These are phyloP conservation scores for Prosopis cineraria DNA, from an alignment of 306 rosid genomes.

Conservation along the genomic window DNA sequence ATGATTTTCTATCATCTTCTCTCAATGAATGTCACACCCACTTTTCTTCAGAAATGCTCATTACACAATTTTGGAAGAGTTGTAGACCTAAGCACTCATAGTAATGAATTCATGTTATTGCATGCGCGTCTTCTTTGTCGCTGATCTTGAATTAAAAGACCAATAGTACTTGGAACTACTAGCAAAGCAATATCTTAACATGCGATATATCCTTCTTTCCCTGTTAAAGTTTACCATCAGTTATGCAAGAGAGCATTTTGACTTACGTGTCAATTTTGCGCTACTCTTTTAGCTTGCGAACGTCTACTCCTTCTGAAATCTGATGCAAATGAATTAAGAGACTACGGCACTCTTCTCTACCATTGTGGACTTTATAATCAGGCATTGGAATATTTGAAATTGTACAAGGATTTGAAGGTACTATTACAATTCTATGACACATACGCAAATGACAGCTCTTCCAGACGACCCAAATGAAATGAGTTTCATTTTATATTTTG, in stretches of 20 bases:
- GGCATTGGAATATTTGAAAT: conserved; percentile 61
- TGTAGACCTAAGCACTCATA: neutral
- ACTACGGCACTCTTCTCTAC: conserved; percentile 89
- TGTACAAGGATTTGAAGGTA: conserved; percentile 66
- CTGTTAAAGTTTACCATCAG: neutral
- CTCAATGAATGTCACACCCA: too few species aligned
- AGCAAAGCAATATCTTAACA: neutral
- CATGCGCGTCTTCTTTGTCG: neutral
- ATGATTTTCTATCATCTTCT: too few species aligned
- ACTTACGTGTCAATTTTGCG: neutral
- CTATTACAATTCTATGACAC: conserved; percentile 1
- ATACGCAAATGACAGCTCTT: neutral
- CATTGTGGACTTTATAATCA: conserved; percentile 80
- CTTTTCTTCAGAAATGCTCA: too few species aligned
- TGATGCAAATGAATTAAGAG: conserved; percentile 75
- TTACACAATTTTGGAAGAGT: neutral
- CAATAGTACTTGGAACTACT: neutral
- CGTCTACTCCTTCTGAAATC: conserved; percentile 77
- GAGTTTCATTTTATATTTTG: conserved; percentile 4
- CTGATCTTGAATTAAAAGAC: neutral
- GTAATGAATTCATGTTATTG: conserved; percentile 1
- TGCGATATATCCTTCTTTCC: conserved; percentile 15
- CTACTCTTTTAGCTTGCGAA: conserved; percentile 74
- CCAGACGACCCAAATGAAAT: conserved; percentile 15
- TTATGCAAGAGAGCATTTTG: neutral